Evolutionary conservation across 768 basidiomycete species (phyloP).

Genomic region (Neoboletus subvelutipes): DNA sequence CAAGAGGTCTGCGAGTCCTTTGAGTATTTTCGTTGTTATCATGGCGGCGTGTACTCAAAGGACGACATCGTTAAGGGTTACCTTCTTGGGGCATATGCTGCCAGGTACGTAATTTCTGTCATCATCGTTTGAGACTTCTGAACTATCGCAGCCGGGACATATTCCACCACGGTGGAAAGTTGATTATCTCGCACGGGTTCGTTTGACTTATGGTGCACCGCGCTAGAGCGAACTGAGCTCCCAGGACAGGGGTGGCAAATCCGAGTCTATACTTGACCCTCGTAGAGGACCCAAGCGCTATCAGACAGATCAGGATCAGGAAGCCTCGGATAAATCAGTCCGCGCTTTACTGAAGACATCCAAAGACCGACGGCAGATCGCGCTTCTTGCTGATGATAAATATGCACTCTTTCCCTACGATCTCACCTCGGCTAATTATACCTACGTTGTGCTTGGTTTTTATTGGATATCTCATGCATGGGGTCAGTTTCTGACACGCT

Average conservation of each 20-base stretch:
- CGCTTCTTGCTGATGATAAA: conserved; percentile 70
- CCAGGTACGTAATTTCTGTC: conserved; percentile 45
- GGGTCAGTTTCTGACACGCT: conserved; percentile 28
- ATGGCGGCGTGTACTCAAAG: conserved; percentile 73
- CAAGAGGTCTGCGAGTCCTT: conserved; percentile 84
- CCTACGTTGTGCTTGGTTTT: conserved; percentile 53
- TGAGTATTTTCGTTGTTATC: conserved; percentile 66
- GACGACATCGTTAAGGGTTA: conserved; percentile 70
- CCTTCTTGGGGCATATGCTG: conserved; percentile 67
- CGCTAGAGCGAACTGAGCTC: background rate
- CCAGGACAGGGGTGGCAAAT: conserved; percentile 59
- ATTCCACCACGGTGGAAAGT: conserved; percentile 59
- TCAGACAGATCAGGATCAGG: conserved; percentile 61
- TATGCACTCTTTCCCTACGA: conserved; percentile 75
- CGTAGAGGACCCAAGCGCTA: conserved; percentile 40
- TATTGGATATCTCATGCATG: conserved; percentile 68
- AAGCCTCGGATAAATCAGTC: conserved; percentile 67
- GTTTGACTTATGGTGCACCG: conserved; percentile 16
- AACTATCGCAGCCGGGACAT: conserved; percentile 56
- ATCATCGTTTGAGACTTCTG: conserved; percentile 8
- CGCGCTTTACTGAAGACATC: conserved; percentile 64
- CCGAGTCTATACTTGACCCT: conserved; percentile 51
- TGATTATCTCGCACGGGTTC: conserved; percentile 86
- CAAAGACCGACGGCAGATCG: conserved; percentile 55
- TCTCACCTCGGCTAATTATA: conserved; percentile 46